A percentile compares a stretch with the other conserved stretches of the same genome.
Conservation (phyloP, 345 rosid genomes). For the Microcos paniculata region DNA sequence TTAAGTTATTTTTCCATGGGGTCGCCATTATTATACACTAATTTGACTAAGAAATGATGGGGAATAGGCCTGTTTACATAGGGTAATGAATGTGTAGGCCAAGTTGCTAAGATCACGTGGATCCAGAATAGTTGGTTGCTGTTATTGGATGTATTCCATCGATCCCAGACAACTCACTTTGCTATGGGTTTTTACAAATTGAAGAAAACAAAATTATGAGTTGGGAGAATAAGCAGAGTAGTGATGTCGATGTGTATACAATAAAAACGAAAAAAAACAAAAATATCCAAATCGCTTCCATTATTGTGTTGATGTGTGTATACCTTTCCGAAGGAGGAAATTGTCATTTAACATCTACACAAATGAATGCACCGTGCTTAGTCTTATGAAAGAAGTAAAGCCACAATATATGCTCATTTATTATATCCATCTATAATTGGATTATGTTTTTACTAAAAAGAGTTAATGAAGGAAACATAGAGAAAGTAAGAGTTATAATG, state of each 20-base stretch:
- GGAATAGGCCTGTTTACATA: no score
- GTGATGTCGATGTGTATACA: not conserved
- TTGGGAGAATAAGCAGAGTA: not conserved
- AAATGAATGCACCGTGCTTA: no score
- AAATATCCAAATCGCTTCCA: not conserved
- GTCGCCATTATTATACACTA: not conserved
- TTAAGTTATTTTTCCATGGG: no score
- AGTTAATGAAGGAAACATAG: no score
- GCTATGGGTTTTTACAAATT: not conserved
- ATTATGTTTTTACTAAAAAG: no score
- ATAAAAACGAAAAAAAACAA: not conserved
- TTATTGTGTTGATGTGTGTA: not conserved
- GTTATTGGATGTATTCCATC: not conserved
- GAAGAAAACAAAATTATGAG: not conserved
- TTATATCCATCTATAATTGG: no score
- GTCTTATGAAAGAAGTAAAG: no score
- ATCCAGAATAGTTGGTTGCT: not conserved
- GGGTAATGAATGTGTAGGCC: not conserved
- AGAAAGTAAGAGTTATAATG: no score
- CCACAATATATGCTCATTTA: no score
- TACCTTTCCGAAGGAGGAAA: not conserved
- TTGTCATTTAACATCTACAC: not conserved
- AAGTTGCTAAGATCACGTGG: not conserved
- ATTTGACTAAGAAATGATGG: not conserved
- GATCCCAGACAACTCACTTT: not conserved